These are phyloP conservation scores for Oryza coarctata DNA, from an alignment of 176 grass and related monocot genomes.

Conservation along the genomic window DNA sequence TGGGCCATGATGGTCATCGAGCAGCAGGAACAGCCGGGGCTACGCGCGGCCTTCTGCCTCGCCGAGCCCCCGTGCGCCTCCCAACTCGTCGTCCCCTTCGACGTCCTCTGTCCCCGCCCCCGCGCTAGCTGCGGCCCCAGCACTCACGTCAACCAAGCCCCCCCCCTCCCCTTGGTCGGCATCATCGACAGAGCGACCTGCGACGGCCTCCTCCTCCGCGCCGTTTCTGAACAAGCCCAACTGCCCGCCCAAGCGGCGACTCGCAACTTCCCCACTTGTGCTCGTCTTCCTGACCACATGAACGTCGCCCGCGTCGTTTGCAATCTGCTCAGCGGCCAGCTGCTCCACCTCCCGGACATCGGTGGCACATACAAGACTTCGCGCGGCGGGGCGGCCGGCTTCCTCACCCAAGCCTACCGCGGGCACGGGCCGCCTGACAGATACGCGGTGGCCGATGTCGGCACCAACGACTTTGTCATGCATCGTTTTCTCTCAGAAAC, in stretches of 20 bases:
- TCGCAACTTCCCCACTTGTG: no score
- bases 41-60: neutral
- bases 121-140: no score
- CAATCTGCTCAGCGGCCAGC: slow-evolving; percentile 24
- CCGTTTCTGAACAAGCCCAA: no score
- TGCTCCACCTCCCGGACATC: slow-evolving; percentile 28
- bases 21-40: neutral
- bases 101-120: neutral
- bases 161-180: no score
- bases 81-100: slow-evolving; percentile 21
- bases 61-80: neutral
- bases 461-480: no score
- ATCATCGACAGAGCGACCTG: no score
- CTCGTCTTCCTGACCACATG: no score
- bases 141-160: no score
- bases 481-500: neutral
- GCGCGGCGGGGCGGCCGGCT: neutral
- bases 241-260: no score
- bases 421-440: slow-evolving; percentile 4
- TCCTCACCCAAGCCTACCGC: slow-evolving; percentile 8
- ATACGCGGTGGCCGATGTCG: slow-evolving; percentile 29
- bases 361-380: no score
- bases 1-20: neutral
- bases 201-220: no score
- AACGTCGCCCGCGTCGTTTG: slow-evolving; percentile 29